Base-by-base conservation (phyloP, 352 stramenopile genomes). In the Phytopythium cucurbitacearum region DNA sequence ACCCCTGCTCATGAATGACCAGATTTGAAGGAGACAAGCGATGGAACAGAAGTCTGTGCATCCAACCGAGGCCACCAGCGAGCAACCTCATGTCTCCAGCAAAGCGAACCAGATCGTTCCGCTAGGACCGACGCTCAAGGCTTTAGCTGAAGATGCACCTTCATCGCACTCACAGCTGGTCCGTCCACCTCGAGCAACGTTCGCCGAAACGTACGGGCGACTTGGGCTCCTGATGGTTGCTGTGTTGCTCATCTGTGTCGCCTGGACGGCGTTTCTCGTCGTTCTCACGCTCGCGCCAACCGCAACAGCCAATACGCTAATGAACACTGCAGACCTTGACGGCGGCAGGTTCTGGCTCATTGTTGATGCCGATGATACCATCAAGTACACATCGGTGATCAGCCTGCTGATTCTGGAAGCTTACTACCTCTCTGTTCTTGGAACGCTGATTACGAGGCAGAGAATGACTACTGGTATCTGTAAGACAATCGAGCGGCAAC, bases 281-380 rank as follows among this genome's bases (percentile, higher is more conserved):
- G 41, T 71, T 12, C 56, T 85, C n/a, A 79, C 73, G 33, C 43
- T 71, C 5, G 47, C 56, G 3, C 73, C 73, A 0, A 83, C 77
- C 16, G 51, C 61, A 12, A 64, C 54, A 0, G 73, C 64, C 0
- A 82, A 79, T 48, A 67, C 64, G 28, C 43, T 86, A 5, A 82
- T 80, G 75, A 61, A 84, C 48, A 84, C 73, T 9, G 50, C 59
- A 3, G 54, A 65, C 9, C 76, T 80, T 32, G 72, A 86, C 46
- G 41, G 69, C 32, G 72, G 70, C 0, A 62, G 70, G 4, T 86
- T 84, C 48, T 86, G 73, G 76, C 49, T 68, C 35, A 59, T 76
- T 40, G 55, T 58, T 38, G 61, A 62, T 7, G 44, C 58, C 21
- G 45, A 62, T 7, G 9, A 35, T 34, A 36, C 32, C n/a, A 47